Evolutionary conservation across 129 eudicot genomes (phyloP).

Genomic region (Arctium lappa): DNA sequence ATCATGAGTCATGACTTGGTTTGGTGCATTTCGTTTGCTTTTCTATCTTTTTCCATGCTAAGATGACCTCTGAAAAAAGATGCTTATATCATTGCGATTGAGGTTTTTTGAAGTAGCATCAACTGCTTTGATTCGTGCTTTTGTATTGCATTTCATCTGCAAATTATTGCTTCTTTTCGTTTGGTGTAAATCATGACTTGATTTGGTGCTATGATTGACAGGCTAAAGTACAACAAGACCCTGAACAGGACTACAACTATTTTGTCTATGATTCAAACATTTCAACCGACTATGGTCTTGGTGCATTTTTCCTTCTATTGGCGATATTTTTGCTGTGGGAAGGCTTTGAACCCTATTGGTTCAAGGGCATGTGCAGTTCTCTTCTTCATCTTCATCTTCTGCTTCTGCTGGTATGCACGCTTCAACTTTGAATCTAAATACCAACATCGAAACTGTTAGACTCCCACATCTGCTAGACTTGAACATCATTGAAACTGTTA

Average conservation of each 20-base stretch:
- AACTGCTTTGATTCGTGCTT: not conserved
- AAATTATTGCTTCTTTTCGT: not conserved
- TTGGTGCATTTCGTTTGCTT: no score
- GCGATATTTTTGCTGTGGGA: constrained; percentile 93
- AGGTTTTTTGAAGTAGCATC: not conserved
- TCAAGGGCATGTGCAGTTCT: constrained; percentile 68
- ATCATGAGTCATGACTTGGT: no score
- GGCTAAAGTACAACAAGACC: constrained; percentile 48
- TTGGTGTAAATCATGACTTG: not conserved
- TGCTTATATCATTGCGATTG: not conserved
- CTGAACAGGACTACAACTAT: constrained; percentile 38
- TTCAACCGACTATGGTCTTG: constrained; percentile 83
- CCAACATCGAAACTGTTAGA: not conserved
- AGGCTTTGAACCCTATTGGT: constrained; percentile 76
- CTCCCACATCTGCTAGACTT: not conserved
- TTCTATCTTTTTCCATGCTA: not conserved
- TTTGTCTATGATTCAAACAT: constrained; percentile 85
- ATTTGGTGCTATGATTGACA: constrained; percentile 13
- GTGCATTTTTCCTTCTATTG: constrained; percentile 82
- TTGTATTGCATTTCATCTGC: not conserved
- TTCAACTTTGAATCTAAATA: not conserved
- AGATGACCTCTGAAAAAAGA: not conserved
- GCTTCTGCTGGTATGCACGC: constrained; percentile 66
- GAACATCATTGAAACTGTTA: no score
- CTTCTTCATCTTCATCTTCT: constrained; percentile 56